These are phyloP conservation scores for Hypocrella siamensis DNA, from an alignment of 2,329 filamentous ascomycete species.

Conservation along the genomic window DNA sequence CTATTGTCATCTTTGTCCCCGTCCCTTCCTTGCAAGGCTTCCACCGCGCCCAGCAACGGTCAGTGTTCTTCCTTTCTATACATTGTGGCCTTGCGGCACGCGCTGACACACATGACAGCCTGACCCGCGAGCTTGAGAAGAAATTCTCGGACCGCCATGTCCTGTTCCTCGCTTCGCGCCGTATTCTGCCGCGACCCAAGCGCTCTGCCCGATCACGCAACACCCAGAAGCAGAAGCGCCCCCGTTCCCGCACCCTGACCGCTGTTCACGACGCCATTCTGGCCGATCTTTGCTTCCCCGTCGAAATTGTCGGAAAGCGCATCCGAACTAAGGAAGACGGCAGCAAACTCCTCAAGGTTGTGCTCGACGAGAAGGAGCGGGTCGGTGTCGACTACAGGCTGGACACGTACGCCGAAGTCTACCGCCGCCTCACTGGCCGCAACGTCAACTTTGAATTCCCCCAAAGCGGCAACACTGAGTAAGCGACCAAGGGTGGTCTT, in stretches of 20 bases:
- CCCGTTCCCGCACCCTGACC: slow-evolving; percentile 91
- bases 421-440: slow-evolving; percentile 94
- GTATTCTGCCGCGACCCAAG: slow-evolving; percentile 97
- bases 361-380: slow-evolving; percentile 99
- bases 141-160: slow-evolving; percentile 99
- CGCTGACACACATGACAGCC: slow-evolving; percentile 35
- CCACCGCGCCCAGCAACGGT: slow-evolving; percentile 99
- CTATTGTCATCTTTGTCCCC: slow-evolving; percentile 99
- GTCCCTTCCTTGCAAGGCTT: slow-evolving; percentile 96
- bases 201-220: slow-evolving; percentile 93
- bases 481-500: too few relatives aligned
- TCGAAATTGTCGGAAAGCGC: slow-evolving; percentile 99
- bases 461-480: slow-evolving; percentile 57
- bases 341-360: slow-evolving; percentile 95
- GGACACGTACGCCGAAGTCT: slow-evolving; percentile 99
- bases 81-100: not conserved
- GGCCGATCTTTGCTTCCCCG: slow-evolving; percentile 94
- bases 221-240: slow-evolving; percentile 96
- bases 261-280: slow-evolving; percentile 99
- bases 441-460: slow-evolving; percentile 98
- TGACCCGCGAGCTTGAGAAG: slow-evolving; percentile 99
- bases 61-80: slow-evolving; percentile 26
- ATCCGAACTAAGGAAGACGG: slow-evolving; percentile 97
- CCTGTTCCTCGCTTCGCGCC: slow-evolving; percentile 95
- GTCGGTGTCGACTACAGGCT: slow-evolving; percentile 98